Conservation (phyloP, 345 rosid species). For the Salix exigua region DNA sequence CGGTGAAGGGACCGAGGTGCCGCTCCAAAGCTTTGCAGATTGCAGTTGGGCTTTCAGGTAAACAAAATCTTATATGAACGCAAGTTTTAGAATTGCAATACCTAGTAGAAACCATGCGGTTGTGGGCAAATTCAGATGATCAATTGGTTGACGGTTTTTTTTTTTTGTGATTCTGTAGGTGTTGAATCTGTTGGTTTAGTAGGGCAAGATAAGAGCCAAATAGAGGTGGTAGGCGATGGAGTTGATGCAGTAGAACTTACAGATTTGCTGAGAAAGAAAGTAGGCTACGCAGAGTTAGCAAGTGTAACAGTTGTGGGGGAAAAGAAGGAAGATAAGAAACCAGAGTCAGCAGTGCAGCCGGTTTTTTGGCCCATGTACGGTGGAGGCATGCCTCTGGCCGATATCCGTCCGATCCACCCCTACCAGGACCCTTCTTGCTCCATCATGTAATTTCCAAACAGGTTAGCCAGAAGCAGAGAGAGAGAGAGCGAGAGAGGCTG, state of each 20-base stretch:
- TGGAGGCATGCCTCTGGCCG: not conserved
- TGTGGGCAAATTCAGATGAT: not conserved
- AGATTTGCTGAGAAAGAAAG: not conserved
- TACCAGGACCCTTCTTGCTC: not conserved
- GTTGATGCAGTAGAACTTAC: conserved; percentile 11
- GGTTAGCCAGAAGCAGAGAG: no score
- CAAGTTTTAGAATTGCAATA: not conserved
- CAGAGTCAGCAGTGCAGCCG: not conserved
- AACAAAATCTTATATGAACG: not conserved
- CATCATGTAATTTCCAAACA: no score
- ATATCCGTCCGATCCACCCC: no score
- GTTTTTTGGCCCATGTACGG: not conserved
- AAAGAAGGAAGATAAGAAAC: not conserved
- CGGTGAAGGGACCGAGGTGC: conserved; percentile 6
- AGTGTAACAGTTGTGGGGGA: not conserved
- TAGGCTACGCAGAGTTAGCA: conserved; percentile 6
- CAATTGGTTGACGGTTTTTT: not conserved
- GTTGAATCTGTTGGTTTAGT: not conserved
- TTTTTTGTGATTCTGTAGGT: not conserved
- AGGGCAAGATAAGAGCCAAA: conserved; percentile 9
- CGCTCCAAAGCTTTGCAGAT: conserved; percentile 25
- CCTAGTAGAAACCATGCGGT: not conserved
- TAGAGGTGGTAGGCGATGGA: conserved; percentile 13
- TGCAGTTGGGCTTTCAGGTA: conserved; percentile 19
- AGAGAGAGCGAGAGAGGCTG: no score